Evolutionary conservation across 1,139 yeast species (phyloP), one percentile per base, ranked within the genome.

Genomic region (Lodderomyces margitis): DNA sequence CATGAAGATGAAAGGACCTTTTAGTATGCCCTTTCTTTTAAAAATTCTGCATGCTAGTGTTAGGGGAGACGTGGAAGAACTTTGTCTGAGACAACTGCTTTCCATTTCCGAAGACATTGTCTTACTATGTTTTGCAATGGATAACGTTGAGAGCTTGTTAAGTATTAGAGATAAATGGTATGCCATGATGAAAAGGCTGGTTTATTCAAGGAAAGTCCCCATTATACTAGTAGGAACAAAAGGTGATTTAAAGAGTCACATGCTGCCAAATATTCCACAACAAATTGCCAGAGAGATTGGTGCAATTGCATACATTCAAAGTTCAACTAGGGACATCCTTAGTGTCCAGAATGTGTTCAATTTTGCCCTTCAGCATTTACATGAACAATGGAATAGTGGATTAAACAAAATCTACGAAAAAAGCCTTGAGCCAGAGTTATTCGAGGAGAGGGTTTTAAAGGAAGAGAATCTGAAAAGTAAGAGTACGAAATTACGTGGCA

Each of bases 111-210:
- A 25, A 12, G 87, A 87, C 58, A 64, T 88, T 2, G 62, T 88
- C 17, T 66, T 89, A 47, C 70, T 88, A 8, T 89, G 96, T 46
- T 89, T 87, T 60, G 73, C 94, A 1, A 71, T 87, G 21, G 86
- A 83, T 52, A 77, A 76, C 44, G 64, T 73, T 16, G 76, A 77
- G 21, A 81, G 91, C 21, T 65, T 88, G 44, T 81, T 78, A 42
- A 87, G 87, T 56, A 86, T 87, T 11, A 75, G 75, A 49, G 94
- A 87, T 50, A 80, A 78, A 45, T 89, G 97, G 97, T 79, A 78
- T 36, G 95, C 96, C 0, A 96, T 89, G 58, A 86, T 87, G 1
- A 68, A 74, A 45, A 15, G n/a, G 16, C 30, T 25, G 30, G 92
- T 86, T 57, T 87, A 84, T 58, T 87, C 96, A 56, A 89, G 92